Base-by-base conservation (phyloP, 768 basidiomycete genomes). In the Sporobolomyces roseus region DNA sequence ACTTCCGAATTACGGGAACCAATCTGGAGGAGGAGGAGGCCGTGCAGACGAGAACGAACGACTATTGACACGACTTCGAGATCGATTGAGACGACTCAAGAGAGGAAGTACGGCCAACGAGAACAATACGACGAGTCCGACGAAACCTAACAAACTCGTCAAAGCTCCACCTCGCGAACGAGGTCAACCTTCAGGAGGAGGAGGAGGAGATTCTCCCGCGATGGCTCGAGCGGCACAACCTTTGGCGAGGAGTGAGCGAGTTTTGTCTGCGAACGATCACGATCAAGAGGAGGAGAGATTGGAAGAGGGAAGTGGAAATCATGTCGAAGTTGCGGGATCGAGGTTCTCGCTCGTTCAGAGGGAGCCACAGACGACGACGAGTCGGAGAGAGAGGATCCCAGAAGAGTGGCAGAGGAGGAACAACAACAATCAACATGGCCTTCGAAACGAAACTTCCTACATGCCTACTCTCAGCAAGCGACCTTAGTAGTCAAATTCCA, bases 71-170 rank as follows among this genome's bases (percentile, higher is more conserved):
- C 61, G 67, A 0, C 41, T 68, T 19, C 35, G 56, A 2, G 67
- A 63, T 21, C 67, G 67, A 0, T 58, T 68, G 17, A 38, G 61
- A 14, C 27, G 67, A 13, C 55, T 68, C n/a, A 68, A 63, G 30
- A 46, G 66, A 19, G 16, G 58, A 46, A 23, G 27, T 43, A 32
- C 36, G 29, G 32, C 48, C 14, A 23, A 29, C 27, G 29, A 23
- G 29, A 32, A 30, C 25, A 2, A 32, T 9, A 19, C 29, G 32
- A 43, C 52, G 30, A 63, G 23, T 51, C 43, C 52, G 30, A 10
- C 5, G 25, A 36, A 35, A 45, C 36, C 56, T 16, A 62, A 48
- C 66, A 63, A 63, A 49, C 61, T 68, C 43, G 61, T 63, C 48
- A 68, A 68, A 49, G 49, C 61, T n/a, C 41, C 46, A 9, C 67